These are phyloP conservation scores for Diplosphaera chodatii DNA, from an alignment of 139 green algal genomes.

Conservation along the genomic window DNA sequence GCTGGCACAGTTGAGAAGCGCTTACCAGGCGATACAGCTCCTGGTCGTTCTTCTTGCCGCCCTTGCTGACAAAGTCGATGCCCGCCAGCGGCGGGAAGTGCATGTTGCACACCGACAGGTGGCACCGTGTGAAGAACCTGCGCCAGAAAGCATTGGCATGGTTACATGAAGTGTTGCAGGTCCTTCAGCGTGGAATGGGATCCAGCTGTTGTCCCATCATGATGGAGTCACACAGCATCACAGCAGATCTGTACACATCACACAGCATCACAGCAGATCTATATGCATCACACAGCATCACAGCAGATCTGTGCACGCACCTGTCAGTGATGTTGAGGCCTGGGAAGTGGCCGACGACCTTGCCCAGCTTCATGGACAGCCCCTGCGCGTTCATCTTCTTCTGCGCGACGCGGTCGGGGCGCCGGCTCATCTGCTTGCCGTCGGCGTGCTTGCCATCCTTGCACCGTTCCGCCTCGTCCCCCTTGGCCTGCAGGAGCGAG, in stretches of 20 bases:
- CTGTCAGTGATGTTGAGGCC: neutral
- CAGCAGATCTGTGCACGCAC: no score
- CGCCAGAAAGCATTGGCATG: neutral
- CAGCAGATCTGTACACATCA: no score
- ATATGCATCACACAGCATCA: no score
- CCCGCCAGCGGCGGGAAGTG: slow-evolving; percentile 29
- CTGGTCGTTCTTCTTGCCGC: neutral
- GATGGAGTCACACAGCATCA: no score
- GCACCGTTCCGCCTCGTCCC: neutral
- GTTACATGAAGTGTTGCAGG: no score
- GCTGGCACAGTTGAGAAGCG: no score
- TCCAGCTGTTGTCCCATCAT: no score
- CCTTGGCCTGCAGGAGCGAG: neutral
- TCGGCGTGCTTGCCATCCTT: neutral
- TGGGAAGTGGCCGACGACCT: slow-evolving; percentile 1
- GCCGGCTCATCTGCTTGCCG: neutral
- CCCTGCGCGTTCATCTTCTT: neutral
- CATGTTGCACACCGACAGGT: slow-evolving; percentile 18
- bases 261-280: no score
- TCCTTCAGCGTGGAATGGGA: no score
- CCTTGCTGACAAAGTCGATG: slow-evolving; percentile 17
- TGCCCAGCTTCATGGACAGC: neutral
- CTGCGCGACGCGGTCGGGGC: neutral
- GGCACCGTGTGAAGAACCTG: slow-evolving; percentile 24
- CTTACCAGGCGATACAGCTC: neutral